Conservation (phyloP, 768 basidiomycete species). For the Boletus sensibilis region DNA sequence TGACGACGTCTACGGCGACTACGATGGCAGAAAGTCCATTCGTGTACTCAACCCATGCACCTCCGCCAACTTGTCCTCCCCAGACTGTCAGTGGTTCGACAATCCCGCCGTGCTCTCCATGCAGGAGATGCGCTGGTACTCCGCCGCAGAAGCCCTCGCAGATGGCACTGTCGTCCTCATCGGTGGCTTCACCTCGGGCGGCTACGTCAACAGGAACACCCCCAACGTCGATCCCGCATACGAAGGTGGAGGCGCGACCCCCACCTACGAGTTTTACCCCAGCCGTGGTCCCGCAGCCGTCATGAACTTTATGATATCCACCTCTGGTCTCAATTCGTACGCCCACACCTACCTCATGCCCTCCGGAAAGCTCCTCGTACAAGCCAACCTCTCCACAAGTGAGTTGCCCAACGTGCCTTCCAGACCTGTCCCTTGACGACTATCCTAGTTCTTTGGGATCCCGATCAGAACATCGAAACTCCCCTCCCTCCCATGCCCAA, state of each 20-base stretch:
- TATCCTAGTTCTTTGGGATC: constrained; percentile 49
- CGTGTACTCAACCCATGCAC: constrained; percentile 77
- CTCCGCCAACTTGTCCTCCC: constrained; percentile 40
- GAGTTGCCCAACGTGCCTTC: constrained; percentile 26
- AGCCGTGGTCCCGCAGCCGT: constrained; percentile 46
- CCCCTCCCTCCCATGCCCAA: constrained; percentile 71
- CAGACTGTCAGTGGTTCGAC: constrained; percentile 69
- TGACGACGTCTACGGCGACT: constrained; percentile 70
- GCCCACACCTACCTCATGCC: constrained; percentile 71
- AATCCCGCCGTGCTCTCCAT: constrained; percentile 59
- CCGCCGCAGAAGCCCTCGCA: constrained; percentile 63
- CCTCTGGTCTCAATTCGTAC: constrained; percentile 77
- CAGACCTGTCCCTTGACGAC: background rate
- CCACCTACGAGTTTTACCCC: constrained; percentile 82
- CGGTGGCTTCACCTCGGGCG: constrained; percentile 73
- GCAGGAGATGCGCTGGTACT: constrained; percentile 72
- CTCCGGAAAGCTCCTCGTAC: constrained; percentile 73
- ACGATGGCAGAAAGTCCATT: constrained; percentile 77
- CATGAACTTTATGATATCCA: constrained; percentile 67
- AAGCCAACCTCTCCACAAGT: constrained; percentile 76
- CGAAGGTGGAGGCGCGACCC: constrained; percentile 67
- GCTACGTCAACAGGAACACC: constrained; percentile 71
- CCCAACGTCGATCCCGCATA: constrained; percentile 62
- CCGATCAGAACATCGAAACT: constrained; percentile 54
- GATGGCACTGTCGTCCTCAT: constrained; percentile 79